A percentile compares a stretch with the other conserved stretches of the same genome.
Evolutionary conservation across 2,329 filamentous ascomycete genomes (phyloP).

Genomic region (Drechslerella dactyloides): DNA sequence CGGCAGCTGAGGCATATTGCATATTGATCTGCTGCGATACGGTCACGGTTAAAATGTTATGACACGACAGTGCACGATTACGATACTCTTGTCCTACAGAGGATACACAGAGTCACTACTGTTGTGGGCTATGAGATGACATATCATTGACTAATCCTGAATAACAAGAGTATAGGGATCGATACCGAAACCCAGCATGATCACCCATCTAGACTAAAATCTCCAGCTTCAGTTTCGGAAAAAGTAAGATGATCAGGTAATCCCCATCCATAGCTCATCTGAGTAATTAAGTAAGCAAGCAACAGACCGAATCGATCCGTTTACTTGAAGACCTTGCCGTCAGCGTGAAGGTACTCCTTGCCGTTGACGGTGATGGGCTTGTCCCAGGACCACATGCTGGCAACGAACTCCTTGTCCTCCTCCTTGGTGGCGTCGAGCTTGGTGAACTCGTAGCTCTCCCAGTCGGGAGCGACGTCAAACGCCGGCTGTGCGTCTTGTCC

Average conservation of each 20-base stretch:
- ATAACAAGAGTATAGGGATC: background rate
- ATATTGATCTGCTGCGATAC: no score
- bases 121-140: constrained; percentile 2
- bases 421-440: constrained; percentile 90
- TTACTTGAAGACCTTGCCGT: constrained; percentile 99
- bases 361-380: constrained; percentile 77
- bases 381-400: constrained; percentile 91
- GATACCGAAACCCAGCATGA: background rate
- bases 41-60: no score
- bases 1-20: no score
- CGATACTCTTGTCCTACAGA: background rate
- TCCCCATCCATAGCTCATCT: constrained; percentile 4
- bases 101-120: background rate
- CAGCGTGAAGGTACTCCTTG: constrained; percentile 87
- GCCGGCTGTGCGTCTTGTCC: constrained; percentile 84
- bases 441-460: constrained; percentile 92
- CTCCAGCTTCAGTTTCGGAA: background rate
- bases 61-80: background rate
- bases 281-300: constrained; percentile 15
- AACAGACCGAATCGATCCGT: constrained; percentile 51
- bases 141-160: constrained; percentile 3
- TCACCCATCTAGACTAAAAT: background rate
- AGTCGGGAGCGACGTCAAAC: constrained; percentile 94
- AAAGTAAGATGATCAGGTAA: constrained; percentile 8
- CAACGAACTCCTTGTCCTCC: constrained; percentile 84